Conservation (phyloP, 257 asterid species). For the Nicotiana tabacum region DNA sequence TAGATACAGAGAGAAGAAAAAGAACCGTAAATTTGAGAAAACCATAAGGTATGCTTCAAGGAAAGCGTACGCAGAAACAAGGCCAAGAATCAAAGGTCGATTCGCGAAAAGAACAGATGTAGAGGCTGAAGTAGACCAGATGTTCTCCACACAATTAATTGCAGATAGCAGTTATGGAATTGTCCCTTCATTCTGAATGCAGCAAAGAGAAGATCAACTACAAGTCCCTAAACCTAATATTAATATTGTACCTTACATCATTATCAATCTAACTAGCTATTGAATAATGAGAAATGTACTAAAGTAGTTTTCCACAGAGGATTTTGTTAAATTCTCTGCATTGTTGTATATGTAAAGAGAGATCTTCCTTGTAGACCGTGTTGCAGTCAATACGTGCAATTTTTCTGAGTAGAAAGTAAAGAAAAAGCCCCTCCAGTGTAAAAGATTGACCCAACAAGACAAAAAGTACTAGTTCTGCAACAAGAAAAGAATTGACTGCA, state of each 20-base stretch:
- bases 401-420: background rate
- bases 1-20: constrained; percentile 86
- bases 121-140: constrained; percentile 43
- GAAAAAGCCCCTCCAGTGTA: background rate
- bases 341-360: constrained; percentile 9
- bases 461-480: background rate
- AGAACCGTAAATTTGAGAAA: constrained; percentile 70
- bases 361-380: background rate
- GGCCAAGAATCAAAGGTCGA: constrained; percentile 85
- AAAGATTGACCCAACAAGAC: background rate
- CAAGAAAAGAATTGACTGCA: background rate
- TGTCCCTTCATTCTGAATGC: constrained; percentile 46
- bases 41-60: constrained; percentile 80
- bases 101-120: constrained; percentile 61
- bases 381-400: background rate
- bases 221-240: background rate
- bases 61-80: constrained; percentile 82
- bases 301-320: background rate
- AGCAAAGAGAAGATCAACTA: background rate
- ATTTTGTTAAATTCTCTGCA: background rate
- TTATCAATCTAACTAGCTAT: constrained; percentile 10
- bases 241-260: background rate
- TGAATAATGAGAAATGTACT: constrained; percentile 11
- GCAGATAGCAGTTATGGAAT: constrained; percentile 46
- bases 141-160: constrained; percentile 44